A percentile compares a stretch with the other conserved stretches of the same genome.
phyloP scores from a whole-genome alignment of 495 filamentous ascomycete species.

The Trichoderma erinaceum region DNA sequence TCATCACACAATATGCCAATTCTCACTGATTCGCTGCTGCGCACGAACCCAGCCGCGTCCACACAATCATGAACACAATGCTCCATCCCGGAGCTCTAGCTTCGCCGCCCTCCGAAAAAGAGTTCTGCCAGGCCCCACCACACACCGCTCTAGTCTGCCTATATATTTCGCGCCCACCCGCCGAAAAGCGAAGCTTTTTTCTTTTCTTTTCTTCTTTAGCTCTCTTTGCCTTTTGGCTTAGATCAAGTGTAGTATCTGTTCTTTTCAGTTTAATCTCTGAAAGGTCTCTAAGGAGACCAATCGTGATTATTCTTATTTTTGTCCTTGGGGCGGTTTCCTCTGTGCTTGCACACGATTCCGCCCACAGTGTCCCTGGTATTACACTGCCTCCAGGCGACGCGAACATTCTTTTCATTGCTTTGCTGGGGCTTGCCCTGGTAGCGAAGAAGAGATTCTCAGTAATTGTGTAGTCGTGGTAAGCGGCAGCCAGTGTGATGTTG shows the following conservation, averaged over 20 bases:
- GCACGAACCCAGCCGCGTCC: not conserved
- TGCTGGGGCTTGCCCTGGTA: conserved; percentile 24
- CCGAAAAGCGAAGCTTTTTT: conserved; percentile 18
- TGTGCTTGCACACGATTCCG: conserved; percentile 28
- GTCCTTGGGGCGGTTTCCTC: conserved; percentile 50
- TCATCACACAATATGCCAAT: too few species aligned
- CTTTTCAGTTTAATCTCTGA: conserved; percentile 94
- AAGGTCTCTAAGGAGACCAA: conserved; percentile 60
- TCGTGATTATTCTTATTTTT: conserved; percentile 84
- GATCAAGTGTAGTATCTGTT: conserved; percentile 99
- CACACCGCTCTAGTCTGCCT: conserved; percentile 5
- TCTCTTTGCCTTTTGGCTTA: conserved; percentile 71
- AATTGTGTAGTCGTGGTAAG: too few species aligned
- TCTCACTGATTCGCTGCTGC: too few species aligned
- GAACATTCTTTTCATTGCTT: conserved; percentile 27
- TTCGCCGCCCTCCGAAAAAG: not conserved
- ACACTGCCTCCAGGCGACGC: conserved; percentile 32
- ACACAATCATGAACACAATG: not conserved
- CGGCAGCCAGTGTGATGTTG: too few species aligned
- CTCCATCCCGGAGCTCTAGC: not conserved
- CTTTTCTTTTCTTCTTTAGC: conserved; percentile 36
- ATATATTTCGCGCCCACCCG: conserved; percentile 12
- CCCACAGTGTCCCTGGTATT: conserved; percentile 30
- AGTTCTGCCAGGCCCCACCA: not conserved
- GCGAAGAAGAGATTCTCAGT: conserved; percentile 24